Evolutionary conservation across 768 basidiomycete genomes (phyloP), one percentile per base, ranked within the genome.

Genomic region (Phlebiopsis flavidoalba): DNA sequence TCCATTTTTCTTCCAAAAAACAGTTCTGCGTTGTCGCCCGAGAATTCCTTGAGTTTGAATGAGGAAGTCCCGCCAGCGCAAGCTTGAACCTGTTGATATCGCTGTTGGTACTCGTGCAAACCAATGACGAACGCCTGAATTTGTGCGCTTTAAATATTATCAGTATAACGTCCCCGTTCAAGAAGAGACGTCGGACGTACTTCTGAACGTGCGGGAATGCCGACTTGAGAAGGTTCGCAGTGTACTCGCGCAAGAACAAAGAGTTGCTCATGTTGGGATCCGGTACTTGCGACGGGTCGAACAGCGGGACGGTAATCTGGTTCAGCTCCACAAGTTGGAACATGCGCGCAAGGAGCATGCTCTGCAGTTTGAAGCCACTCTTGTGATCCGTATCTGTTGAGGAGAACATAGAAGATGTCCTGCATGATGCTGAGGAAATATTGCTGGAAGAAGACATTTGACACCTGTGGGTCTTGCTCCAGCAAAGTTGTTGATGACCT

Each of bases 351-450:
- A 99, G 86, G n/a, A 98, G 80, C 66, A 92, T 77, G 66, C 90
- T 91, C 75, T 98, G 95, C 61, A 95, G 81, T 75, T 97, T 98
- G 82, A 98, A 97, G 26, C 96, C 95, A 68, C 93, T 95, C 85
- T 98, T 98, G 81, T 99, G 96, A 74, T 98, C 96, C 5, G 95
- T 87, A 72, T 99, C 96, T 33, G 95, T 98, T n/a, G n/a, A n/a
- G n/a, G 49, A 99, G 80, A 46, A 98, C 96, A 67, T 92, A 98
- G 84, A 99, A 95, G 45, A 93, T 92, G 72, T 98, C 97, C 66
- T 95, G 94, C 37, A 97, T 79, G 68, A 98, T 87, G 70, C 87
- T 91, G 51, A 98, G 82, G 80, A 91, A 94, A 76, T 95, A 98
- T 72, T 91, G 90, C 72, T 93, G 91, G 89, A 96, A 98, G 84